Conservation (phyloP, 2,329 filamentous ascomycete species). For the Phoma sp. region DNA sequence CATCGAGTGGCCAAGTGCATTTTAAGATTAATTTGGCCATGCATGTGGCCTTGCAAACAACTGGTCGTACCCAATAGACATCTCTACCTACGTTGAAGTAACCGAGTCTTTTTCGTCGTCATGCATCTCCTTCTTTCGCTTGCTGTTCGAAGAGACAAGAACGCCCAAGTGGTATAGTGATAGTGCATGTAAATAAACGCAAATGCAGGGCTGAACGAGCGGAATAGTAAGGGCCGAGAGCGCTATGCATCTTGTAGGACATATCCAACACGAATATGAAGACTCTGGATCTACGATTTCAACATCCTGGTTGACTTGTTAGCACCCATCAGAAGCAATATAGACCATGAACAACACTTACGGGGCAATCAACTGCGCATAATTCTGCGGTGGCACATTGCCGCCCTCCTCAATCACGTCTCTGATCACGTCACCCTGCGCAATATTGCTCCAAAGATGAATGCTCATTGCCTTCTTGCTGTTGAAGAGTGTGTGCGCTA, state of each 20-base stretch:
- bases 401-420: slow-evolving; percentile 43
- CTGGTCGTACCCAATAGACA: slow-evolving; percentile 4
- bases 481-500: slow-evolving; percentile 74
- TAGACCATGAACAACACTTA: slow-evolving; percentile 26
- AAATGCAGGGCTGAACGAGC: slow-evolving; percentile 1
- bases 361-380: slow-evolving; percentile 44
- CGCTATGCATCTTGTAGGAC: background rate
- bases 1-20: background rate
- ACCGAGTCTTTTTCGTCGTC: background rate
- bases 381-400: slow-evolving; percentile 40
- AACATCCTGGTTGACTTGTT: slow-evolving; percentile 30
- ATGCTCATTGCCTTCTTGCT: slow-evolving; percentile 50
- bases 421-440: slow-evolving; percentile 42
- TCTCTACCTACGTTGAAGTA: background rate
- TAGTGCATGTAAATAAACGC: slow-evolving; percentile 4
- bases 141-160: background rate
- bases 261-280: too few species aligned
- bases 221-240: background rate
- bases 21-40: background rate
- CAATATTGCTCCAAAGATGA: slow-evolving; percentile 47
- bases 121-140: background rate
- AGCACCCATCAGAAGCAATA: slow-evolving; percentile 2
- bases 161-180: slow-evolving; percentile 10
- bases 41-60: background rate
- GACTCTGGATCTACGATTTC: slow-evolving; percentile 30